Evolutionary conservation across 2,329 filamentous ascomycete species (phyloP).

Genomic region (Aspergillus pseudoglaucus): DNA sequence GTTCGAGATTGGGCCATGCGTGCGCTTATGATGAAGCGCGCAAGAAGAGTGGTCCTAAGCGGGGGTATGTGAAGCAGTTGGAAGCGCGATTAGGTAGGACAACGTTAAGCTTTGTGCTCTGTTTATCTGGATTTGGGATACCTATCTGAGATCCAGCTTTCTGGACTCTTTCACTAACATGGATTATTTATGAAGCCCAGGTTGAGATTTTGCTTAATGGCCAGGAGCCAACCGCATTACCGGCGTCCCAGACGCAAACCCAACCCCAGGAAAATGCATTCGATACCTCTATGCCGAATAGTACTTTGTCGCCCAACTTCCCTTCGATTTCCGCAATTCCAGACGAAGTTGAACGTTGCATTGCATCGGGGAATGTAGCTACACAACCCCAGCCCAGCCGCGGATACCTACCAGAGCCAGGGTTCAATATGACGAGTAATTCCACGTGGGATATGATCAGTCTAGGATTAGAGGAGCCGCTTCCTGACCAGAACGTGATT

Average conservation of each 20-base stretch:
- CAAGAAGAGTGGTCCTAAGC: constrained; percentile 89
- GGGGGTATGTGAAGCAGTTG: constrained; percentile 88
- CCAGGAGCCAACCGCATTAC: constrained; percentile 50
- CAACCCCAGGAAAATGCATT: constrained; percentile 21
- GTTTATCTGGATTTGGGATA: background rate
- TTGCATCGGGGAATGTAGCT: constrained; percentile 16
- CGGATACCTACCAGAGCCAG: constrained; percentile 13
- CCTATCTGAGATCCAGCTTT: background rate
- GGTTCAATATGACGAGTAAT: constrained; percentile 25
- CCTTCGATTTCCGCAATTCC: constrained; percentile 12
- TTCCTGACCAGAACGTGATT: constrained; percentile 72
- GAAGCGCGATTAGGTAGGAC: constrained; percentile 85
- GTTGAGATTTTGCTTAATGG: constrained; percentile 86
- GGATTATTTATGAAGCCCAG: constrained; percentile 57
- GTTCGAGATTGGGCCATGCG: constrained; percentile 74
- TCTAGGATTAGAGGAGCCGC: constrained; percentile 71
- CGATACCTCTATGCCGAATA: constrained; percentile 23
- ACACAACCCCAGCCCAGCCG: constrained; percentile 14
- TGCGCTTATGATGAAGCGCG: constrained; percentile 89
- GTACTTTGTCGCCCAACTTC: constrained; percentile 17
- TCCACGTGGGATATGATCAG: constrained; percentile 83
- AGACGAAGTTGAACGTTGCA: constrained; percentile 11
- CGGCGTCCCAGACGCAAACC: constrained; percentile 20
- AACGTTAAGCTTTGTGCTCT: background rate
- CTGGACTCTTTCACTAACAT: constrained; percentile 6